phyloP scores from a whole-genome alignment of 2,329 filamentous ascomycete species.

The Fusarium papillatum region DNA sequence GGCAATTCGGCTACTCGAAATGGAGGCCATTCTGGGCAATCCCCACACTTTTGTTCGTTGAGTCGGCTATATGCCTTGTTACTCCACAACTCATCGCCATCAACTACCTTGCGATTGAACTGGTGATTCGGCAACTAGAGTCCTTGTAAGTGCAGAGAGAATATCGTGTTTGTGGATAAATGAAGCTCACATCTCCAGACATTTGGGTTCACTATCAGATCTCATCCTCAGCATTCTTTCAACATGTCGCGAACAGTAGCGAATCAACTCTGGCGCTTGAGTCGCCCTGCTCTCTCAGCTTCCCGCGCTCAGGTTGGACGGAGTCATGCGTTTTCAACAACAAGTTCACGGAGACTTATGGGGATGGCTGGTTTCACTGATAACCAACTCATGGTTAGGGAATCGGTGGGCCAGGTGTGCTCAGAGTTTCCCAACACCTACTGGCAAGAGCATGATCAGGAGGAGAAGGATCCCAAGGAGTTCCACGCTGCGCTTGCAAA shows the following conservation, averaged over 20 bases:
- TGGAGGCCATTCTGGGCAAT: not conserved
- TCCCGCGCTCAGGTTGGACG: not conserved
- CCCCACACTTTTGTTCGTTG: not conserved
- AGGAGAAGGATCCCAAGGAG: constrained; percentile 78
- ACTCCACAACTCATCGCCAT: not conserved
- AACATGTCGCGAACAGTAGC: constrained; percentile 28
- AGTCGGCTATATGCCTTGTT: constrained; percentile 24
- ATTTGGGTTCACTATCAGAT: not conserved
- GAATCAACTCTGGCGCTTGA: constrained; percentile 16
- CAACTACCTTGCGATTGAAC: not conserved
- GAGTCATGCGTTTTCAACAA: constrained; percentile 51
- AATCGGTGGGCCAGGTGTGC: constrained; percentile 78
- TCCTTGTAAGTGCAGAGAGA: constrained; percentile 9
- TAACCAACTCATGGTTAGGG: constrained; percentile 79
- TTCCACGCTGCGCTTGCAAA: constrained; percentile 82
- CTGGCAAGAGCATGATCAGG: constrained; percentile 81
- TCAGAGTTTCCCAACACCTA: constrained; percentile 80
- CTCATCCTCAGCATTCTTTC: not conserved
- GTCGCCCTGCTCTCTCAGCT: constrained; percentile 18
- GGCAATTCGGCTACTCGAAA: constrained; percentile 17
- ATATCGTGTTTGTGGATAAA: constrained; percentile 11
- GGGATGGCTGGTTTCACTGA: constrained; percentile 80
- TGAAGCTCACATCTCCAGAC: constrained; percentile 10
- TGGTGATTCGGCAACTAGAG: constrained; percentile 6
- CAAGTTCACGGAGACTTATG: constrained; percentile 67